These are phyloP conservation scores for Grosmannia serpens DNA, from an alignment of 2,329 filamentous ascomycete species.

Conservation along the genomic window DNA sequence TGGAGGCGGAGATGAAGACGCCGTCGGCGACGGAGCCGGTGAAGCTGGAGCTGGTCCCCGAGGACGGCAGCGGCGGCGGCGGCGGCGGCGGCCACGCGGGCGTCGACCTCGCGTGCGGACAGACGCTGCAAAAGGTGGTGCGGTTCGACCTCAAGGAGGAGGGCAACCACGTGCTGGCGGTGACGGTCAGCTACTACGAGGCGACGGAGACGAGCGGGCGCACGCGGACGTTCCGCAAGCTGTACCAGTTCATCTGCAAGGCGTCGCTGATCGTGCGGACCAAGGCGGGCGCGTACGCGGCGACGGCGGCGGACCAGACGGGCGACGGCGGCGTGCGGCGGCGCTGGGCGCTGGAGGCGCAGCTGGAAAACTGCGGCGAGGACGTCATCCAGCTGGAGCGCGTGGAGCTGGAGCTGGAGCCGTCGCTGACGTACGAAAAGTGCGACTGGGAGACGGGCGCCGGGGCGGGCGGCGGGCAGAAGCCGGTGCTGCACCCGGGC, in stretches of 20 bases:
- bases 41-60: conserved; percentile 44
- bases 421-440: conserved; percentile 38
- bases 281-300: conserved; percentile 54
- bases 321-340: conserved; percentile 14
- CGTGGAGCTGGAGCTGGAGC: conserved; percentile 42
- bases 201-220: conserved; percentile 59
- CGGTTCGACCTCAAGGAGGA: conserved; percentile 86
- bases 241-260: conserved; percentile 95
- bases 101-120: conserved; percentile 45
- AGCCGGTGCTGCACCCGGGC: conserved; percentile 47
- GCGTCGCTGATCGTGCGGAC: conserved; percentile 81
- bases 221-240: conserved; percentile 78
- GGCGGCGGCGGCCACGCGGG: neutral
- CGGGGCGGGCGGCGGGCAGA: conserved; percentile 14
- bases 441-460: conserved; percentile 41
- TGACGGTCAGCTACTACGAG: conserved; percentile 91
- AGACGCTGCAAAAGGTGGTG: conserved; percentile 70
- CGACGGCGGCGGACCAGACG: conserved; percentile 23
- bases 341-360: conserved; percentile 75
- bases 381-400: conserved; percentile 66
- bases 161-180: conserved; percentile 83
- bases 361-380: conserved; percentile 90
- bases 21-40: conserved; percentile 42
- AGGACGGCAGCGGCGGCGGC: conserved; percentile 14
- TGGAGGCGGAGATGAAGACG: conserved; percentile 92